phyloP scores from a whole-genome alignment of 2,329 filamentous ascomycete genomes.

The Rhytidhysteron rufulum region DNA sequence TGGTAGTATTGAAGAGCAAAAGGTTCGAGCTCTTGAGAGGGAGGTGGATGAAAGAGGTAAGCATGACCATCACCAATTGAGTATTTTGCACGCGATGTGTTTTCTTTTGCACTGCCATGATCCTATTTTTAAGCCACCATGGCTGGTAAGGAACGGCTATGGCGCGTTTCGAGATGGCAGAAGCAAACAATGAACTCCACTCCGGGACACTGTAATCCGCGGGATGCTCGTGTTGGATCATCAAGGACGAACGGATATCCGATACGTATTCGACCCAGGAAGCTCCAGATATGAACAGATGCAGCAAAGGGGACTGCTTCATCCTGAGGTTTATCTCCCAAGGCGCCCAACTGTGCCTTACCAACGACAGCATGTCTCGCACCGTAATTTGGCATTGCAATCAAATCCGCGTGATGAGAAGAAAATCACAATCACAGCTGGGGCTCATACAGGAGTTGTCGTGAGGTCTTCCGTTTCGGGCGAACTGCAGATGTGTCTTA shows the following conservation, averaged over 20 bases:
- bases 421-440: slow-evolving; percentile 2
- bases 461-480: slow-evolving; percentile 11
- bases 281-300: slow-evolving; percentile 13
- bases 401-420: neutral
- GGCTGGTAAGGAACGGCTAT: slow-evolving; percentile 5
- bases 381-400: slow-evolving; percentile 13
- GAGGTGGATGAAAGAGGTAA: slow-evolving; percentile 68
- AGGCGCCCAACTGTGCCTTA: slow-evolving; percentile 8
- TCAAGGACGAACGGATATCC: slow-evolving; percentile 2
- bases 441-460: slow-evolving; percentile 6
- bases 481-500: too few species aligned
- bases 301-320: slow-evolving; percentile 10
- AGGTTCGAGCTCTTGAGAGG: slow-evolving; percentile 62
- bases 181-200: slow-evolving; percentile 12
- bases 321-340: slow-evolving; percentile 2
- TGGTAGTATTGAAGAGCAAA: slow-evolving; percentile 67
- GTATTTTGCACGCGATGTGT: neutral
- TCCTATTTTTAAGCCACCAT: slow-evolving; percentile 8
- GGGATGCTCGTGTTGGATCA: slow-evolving; percentile 8
- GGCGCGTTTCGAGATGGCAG: slow-evolving; percentile 10
- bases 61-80: slow-evolving; percentile 8
- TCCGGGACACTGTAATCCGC: slow-evolving; percentile 4
- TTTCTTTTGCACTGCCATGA: slow-evolving; percentile 4
- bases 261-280: slow-evolving; percentile 14
- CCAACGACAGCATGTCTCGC: slow-evolving; percentile 18